phyloP scores from a whole-genome alignment of 148 eudicot species.

The Fagopyrum esculentum region DNA sequence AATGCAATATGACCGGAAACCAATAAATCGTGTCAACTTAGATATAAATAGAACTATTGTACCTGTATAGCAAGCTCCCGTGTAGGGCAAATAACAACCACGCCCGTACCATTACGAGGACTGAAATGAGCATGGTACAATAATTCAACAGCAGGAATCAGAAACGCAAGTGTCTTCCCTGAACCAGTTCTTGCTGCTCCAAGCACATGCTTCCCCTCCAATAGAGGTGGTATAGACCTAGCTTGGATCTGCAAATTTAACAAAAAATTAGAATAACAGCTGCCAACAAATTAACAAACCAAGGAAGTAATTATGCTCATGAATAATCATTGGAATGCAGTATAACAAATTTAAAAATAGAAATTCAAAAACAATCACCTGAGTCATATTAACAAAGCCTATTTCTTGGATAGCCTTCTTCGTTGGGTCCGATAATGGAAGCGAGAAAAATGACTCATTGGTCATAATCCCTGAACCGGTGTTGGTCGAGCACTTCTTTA shows the following conservation, averaged over 20 bases:
- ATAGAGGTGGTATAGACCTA: constrained; percentile 70
- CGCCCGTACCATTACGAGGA: constrained; percentile 87
- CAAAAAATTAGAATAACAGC: background rate
- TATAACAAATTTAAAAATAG: too few species aligned
- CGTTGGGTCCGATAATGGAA: constrained; percentile 51
- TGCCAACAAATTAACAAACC: background rate
- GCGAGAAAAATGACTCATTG: constrained; percentile 35
- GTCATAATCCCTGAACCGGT: constrained; percentile 69
- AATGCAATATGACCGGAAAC: background rate
- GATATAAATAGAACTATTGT: background rate
- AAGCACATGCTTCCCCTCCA: constrained; percentile 89
- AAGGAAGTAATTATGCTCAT: too few species aligned
- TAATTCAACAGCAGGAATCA: constrained; percentile 80
- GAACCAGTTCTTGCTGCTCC: constrained; percentile 99
- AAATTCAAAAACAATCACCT: constrained; percentile 30
- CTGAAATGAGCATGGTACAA: constrained; percentile 43
- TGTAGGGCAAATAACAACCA: constrained; percentile 80
- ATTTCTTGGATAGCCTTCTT: constrained; percentile 45
- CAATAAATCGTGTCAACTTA: background rate
- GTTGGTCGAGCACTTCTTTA: constrained; percentile 23
- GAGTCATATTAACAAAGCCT: constrained; percentile 63
- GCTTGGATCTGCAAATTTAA: constrained; percentile 69
- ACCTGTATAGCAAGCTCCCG: constrained; percentile 99
- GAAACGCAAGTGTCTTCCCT: constrained; percentile 95
- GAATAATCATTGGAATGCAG: too few species aligned